A percentile compares a stretch with the other conserved stretches of the same genome.
Conservation (phyloP, 2,329 filamentous ascomycete genomes). For the Chaetothyriales sp. region DNA sequence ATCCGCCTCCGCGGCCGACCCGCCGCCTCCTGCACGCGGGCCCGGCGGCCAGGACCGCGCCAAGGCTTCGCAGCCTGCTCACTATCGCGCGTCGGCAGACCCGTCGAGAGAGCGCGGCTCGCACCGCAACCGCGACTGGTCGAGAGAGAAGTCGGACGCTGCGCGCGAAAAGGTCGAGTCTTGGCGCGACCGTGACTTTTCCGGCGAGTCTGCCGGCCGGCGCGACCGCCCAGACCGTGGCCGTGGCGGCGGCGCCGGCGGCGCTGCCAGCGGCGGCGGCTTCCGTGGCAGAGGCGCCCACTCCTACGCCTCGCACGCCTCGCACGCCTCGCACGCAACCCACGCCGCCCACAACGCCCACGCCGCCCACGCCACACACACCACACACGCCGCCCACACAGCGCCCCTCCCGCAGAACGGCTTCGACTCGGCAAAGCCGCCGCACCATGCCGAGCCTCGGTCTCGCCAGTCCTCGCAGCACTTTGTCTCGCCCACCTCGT, state of each 20-base stretch:
- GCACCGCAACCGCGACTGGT: slow-evolving; percentile 17
- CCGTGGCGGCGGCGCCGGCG: too few species aligned
- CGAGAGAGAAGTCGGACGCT: slow-evolving; percentile 20
- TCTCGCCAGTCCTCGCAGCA: slow-evolving; percentile 26
- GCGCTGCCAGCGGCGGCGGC: too few species aligned
- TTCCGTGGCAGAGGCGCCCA: slow-evolving; percentile 31
- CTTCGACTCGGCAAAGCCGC: slow-evolving; percentile 28
- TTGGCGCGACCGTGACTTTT: slow-evolving; percentile 24
- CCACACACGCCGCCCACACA: too few species aligned
- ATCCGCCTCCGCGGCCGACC: background rate
- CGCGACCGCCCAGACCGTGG: slow-evolving; percentile 28
- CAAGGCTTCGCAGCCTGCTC: slow-evolving; percentile 10
- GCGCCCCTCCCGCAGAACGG: slow-evolving; percentile 27
- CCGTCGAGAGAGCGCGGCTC: slow-evolving; percentile 7
- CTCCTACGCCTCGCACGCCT: slow-evolving; percentile 23
- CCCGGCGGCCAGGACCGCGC: slow-evolving; percentile 22
- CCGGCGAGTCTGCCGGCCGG: slow-evolving; percentile 25
- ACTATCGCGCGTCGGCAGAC: slow-evolving; percentile 4
- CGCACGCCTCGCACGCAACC: too few species aligned
- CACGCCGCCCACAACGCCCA: slow-evolving; percentile 10
- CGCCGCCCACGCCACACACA: too few species aligned
- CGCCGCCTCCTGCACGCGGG: slow-evolving; percentile 20
- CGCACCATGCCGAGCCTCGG: slow-evolving; percentile 28
- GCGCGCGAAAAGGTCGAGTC: slow-evolving; percentile 19
- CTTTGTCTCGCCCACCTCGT: slow-evolving; percentile 8